A percentile compares a stretch with the other conserved stretches of the same genome.
Conservation (phyloP, 345 rosid species). For the Syzygium grande region DNA sequence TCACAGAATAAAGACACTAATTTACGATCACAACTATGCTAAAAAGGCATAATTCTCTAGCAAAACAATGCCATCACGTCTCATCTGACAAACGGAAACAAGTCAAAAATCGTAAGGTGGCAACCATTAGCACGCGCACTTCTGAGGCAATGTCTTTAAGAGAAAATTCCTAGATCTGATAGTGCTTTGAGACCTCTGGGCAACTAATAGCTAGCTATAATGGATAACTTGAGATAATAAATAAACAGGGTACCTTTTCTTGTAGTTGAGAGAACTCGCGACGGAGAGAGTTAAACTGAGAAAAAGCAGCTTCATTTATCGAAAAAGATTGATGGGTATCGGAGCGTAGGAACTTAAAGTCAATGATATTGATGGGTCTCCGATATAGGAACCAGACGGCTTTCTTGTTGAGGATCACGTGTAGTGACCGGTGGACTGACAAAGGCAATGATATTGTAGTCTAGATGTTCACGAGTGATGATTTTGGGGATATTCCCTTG, state of each 20-base stretch:
- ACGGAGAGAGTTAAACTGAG: neutral
- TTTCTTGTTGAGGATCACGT: neutral
- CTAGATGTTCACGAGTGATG: neutral
- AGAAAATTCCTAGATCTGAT: neutral
- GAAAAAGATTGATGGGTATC: neutral
- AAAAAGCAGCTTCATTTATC: neutral
- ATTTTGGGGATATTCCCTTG: neutral
- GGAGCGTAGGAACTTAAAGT: neutral
- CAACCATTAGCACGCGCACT: too few species aligned
- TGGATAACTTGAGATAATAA: neutral
- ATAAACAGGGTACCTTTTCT: neutral
- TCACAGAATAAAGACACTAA: too few species aligned
- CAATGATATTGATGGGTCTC: too few species aligned
- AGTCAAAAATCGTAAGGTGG: too few species aligned
- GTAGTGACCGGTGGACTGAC: neutral
- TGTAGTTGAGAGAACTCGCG: neutral
- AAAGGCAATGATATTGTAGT: neutral
- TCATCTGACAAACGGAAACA: too few species aligned
- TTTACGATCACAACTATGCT: too few species aligned
- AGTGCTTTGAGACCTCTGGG: neutral
- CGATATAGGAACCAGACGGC: neutral
- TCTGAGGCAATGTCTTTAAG: neutral
- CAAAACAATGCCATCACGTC: too few species aligned
- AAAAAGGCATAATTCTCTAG: too few species aligned
- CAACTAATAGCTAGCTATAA: neutral